Conservation (phyloP, 139 green algal genomes). For the Edaphochlamys debaryana region DNA sequence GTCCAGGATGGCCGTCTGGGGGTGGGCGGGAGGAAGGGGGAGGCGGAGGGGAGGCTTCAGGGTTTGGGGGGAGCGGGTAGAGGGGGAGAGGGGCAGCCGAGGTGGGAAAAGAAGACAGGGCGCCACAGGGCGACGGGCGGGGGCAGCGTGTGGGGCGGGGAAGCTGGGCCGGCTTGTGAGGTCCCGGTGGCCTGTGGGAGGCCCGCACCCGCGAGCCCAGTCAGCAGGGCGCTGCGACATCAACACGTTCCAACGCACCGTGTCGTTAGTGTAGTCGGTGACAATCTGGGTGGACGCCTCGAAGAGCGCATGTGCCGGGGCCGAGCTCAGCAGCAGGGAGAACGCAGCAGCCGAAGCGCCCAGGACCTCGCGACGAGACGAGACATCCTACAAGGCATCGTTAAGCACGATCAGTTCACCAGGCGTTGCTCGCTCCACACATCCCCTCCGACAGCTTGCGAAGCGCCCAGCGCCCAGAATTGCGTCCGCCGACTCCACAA, state of each 20-base stretch:
- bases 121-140: no score
- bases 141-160: no score
- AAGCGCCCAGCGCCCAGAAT: background rate
- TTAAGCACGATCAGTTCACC: background rate
- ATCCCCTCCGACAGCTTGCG: background rate
- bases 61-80: background rate
- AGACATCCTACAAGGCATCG: background rate
- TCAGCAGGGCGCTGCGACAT: background rate
- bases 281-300: slow-evolving; percentile 53
- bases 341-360: slow-evolving; percentile 7
- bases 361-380: slow-evolving; percentile 37
- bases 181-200: no score
- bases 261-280: slow-evolving; percentile 62
- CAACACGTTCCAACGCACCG: slow-evolving; percentile 43
- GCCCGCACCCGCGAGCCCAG: background rate
- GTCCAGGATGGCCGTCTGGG: slow-evolving; percentile 69
- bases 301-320: slow-evolving; percentile 72
- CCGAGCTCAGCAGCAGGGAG: slow-evolving; percentile 37
- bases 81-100: background rate
- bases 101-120: background rate
- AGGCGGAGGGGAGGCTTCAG: background rate
- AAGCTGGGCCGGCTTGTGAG: no score
- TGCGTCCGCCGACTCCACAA: background rate
- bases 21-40: background rate
- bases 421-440: background rate